Evolutionary conservation across 257 asterid genomes (phyloP), one percentile per base, ranked within the genome.

Genomic region (Nicotiana undulata): DNA sequence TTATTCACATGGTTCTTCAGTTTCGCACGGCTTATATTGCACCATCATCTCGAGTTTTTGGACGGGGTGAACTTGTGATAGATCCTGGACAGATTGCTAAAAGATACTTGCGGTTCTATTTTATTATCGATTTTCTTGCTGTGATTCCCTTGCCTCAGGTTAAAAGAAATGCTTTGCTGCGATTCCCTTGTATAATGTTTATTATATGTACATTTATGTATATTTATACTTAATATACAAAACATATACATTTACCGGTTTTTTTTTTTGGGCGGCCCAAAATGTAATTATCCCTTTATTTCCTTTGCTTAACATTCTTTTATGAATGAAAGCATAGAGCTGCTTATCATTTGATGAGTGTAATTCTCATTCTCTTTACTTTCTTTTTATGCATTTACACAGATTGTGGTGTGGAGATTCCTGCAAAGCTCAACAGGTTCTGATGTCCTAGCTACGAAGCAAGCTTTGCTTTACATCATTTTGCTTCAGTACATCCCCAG

Each of bases 121-220:
- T 96, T 76, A 89, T 96, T 84, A 85, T 96, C 63, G 99, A 96
- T 90, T 89, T 96, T 86, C 97, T 96, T 75, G 88, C 99, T 0
- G 92, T 94, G 84, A 94, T 96, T 82, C 99, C 99, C 55, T 89
- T 96, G 78, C 99, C 99, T 74, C 98, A 96, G 98, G 99, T 96
- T 75, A 81, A 86, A 75, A 44, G 81, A 77, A 83, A 64, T 29
- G 49, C 49, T 52, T 34, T 29, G 32, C 32, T 3, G 32, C 3
- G 5, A 3, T 29, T 29, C 32, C 32, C 32, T 29, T 29, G 4
- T 29, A 29, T 29, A 29, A 29, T 29, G 32, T 3, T 29, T 29
- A 3, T 29, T 29, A 9, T 40, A 40, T 40, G 12, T 7, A 1
- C 9, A 2, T 37, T 37, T 37, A 40, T 40, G 46, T 40, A 40